Evolutionary conservation across 1,139 yeast genomes (phyloP).

Genomic region (Suhomyces panamericanus): DNA sequence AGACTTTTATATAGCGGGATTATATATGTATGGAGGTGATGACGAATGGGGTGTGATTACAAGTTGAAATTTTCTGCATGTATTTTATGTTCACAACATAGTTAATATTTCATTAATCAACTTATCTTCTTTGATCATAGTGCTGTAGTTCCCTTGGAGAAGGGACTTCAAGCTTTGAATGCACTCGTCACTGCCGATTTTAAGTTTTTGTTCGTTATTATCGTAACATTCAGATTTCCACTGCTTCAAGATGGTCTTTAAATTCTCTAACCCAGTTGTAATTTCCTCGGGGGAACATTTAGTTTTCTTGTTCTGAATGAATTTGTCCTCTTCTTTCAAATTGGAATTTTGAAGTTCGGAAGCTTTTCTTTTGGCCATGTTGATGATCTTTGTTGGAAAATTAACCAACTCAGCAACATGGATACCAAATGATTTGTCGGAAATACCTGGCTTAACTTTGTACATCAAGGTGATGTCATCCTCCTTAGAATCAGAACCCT

Average conservation of each 20-base stretch:
- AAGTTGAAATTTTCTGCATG: background rate
- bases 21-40: background rate
- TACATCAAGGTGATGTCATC: conserved; percentile 85
- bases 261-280: conserved; percentile 52
- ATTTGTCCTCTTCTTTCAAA: conserved; percentile 39
- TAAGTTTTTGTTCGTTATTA: conserved; percentile 32
- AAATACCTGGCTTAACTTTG: conserved; percentile 87
- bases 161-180: conserved; percentile 39
- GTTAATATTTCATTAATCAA: conserved; percentile 45
- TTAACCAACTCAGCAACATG: conserved; percentile 96
- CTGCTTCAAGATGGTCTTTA: conserved; percentile 55
- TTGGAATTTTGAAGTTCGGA: conserved; percentile 74
- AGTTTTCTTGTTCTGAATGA: conserved; percentile 46
- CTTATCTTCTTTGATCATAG: conserved; percentile 30
- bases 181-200: conserved; percentile 34
- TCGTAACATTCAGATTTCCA: conserved; percentile 60
- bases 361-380: conserved; percentile 95
- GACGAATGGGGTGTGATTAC: background rate
- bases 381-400: conserved; percentile 83
- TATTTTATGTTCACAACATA: conserved; percentile 23
- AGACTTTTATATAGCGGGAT: background rate
- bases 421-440: conserved; percentile 94
- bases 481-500: conserved; percentile 30
- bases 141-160: conserved; percentile 26
- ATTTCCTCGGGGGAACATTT: conserved; percentile 58